Evolutionary conservation across 768 basidiomycete genomes (phyloP).

Genomic region (Mycena vulgaris): DNA sequence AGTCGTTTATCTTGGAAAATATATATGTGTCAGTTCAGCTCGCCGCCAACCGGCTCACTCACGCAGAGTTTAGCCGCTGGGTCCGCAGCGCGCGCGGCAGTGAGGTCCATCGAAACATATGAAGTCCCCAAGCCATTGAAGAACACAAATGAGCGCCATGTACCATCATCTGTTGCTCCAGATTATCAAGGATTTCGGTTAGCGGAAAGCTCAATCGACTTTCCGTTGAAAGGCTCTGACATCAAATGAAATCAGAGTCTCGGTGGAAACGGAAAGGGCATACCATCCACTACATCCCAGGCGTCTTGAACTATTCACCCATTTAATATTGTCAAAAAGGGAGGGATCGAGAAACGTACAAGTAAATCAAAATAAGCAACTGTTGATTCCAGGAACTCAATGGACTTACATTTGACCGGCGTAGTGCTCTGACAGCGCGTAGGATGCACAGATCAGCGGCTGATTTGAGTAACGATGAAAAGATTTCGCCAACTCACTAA

Average conservation of each 20-base stretch:
- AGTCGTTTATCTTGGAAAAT: slow-evolving; percentile 41
- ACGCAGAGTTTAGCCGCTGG: slow-evolving; percentile 60
- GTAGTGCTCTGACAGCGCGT: slow-evolving; percentile 56
- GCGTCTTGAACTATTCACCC: not conserved
- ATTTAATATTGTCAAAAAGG: not conserved
- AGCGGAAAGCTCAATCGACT: no score
- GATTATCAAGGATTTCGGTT: no score
- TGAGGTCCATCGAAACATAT: slow-evolving; percentile 60
- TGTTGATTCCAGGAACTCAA: not conserved
- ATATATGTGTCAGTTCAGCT: no score
- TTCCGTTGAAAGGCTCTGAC: slow-evolving; percentile 58
- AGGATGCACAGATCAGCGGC: not conserved
- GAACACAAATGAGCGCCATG: slow-evolving; percentile 60
- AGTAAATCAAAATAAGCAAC: slow-evolving; percentile 33
- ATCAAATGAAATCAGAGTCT: not conserved
- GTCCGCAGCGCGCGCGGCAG: slow-evolving; percentile 61
- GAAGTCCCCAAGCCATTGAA: slow-evolving; percentile 52
- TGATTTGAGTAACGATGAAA: not conserved
- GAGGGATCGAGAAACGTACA: slow-evolving; percentile 51
- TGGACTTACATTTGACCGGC: slow-evolving; percentile 63
- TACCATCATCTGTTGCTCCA: slow-evolving; percentile 65
- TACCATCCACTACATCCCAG: slow-evolving; percentile 59
- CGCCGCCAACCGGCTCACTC: no score
- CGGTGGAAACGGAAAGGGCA: not conserved
- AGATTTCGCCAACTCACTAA: slow-evolving; percentile 42